Conservation (phyloP, 2,329 filamentous ascomycete genomes). For the Pyrenophora teres region DNA sequence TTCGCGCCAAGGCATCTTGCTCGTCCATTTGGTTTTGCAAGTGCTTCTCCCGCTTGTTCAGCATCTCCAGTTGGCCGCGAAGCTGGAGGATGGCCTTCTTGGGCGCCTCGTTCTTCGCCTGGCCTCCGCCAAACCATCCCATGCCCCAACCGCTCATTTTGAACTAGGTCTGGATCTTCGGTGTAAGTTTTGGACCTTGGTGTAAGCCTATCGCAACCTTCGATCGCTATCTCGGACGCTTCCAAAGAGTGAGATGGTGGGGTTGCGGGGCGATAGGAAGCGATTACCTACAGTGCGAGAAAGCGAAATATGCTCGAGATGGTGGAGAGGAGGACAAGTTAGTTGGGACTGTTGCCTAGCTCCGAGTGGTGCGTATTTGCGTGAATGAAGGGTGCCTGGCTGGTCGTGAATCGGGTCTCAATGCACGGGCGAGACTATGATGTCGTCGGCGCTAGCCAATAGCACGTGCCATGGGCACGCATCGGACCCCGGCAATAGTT, state of each 20-base stretch:
- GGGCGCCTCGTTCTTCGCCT: conserved; percentile 86
- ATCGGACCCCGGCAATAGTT: conserved; percentile 16
- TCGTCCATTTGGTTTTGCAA: conserved; percentile 90
- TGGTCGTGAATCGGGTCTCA: conserved; percentile 25
- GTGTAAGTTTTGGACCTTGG: conserved; percentile 3
- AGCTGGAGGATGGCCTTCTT: conserved; percentile 95
- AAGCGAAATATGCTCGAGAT: neutral
- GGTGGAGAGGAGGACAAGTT: too few species aligned
- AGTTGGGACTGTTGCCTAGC: too few species aligned
- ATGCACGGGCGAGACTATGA: conserved; percentile 28
- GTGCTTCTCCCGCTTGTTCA: conserved; percentile 94
- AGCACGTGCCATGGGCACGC: conserved; percentile 23
- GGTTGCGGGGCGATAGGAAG: conserved; percentile 18
- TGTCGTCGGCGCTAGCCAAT: conserved; percentile 28
- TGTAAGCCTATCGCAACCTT: conserved; percentile 1
- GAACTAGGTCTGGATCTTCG: conserved; percentile 1
- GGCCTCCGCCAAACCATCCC: conserved; percentile 86
- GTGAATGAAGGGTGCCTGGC: conserved; percentile 22
- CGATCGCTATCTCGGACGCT: conserved; percentile 5
- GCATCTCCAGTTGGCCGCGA: conserved; percentile 90
- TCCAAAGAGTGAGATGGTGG: conserved; percentile 23
- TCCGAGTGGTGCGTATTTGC: too few species aligned
- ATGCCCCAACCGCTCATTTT: conserved; percentile 54
- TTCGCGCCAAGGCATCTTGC: conserved; percentile 85
- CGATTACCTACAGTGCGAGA: conserved; percentile 16